These are phyloP conservation scores for Achlya hypogyna DNA, from an alignment of 352 stramenopile species.

Conservation along the genomic window DNA sequence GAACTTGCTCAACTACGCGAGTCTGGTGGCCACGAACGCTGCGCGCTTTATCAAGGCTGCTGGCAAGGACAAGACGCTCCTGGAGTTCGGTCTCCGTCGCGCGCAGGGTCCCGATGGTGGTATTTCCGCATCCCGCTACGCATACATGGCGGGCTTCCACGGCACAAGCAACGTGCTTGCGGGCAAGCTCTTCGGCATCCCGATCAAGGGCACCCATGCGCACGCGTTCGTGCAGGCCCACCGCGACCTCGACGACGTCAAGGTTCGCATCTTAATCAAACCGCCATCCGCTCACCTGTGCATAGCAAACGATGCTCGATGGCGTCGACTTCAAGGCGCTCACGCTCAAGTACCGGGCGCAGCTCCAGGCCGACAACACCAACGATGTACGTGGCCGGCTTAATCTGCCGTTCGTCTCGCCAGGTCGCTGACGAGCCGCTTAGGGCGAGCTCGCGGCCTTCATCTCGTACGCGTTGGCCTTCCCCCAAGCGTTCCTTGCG, in stretches of 20 bases:
- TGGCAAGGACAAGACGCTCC: constrained; percentile 69
- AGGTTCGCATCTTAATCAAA: constrained; percentile 21
- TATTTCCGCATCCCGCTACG: constrained; percentile 95
- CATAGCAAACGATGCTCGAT: constrained; percentile 35
- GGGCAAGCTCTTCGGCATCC: constrained; percentile 92
- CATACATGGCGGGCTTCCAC: constrained; percentile 97
- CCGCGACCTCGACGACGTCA: constrained; percentile 88
- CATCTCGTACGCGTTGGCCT: constrained; percentile 95
- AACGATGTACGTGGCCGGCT: constrained; percentile 51
- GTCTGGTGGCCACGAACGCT: constrained; percentile 96
- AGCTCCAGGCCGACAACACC: constrained; percentile 58
- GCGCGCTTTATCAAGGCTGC: constrained; percentile 93
- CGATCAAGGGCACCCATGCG: constrained; percentile 95
- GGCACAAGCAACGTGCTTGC: constrained; percentile 96
- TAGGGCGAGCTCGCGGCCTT: constrained; percentile 98
- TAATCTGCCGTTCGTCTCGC: neutral
- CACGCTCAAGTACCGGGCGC: constrained; percentile 68
- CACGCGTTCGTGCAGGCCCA: constrained; percentile 97
- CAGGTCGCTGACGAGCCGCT: constrained; percentile 25
- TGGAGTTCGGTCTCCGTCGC: constrained; percentile 91
- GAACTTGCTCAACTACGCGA: constrained; percentile 97
- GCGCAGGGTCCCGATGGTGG: constrained; percentile 96
- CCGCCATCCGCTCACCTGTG: neutral
- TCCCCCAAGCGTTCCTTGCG: constrained; percentile 94
- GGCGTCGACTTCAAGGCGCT: constrained; percentile 74